Evolutionary conservation across 2,329 filamentous ascomycete genomes (phyloP).

Genomic region (Apiospora koreana): DNA sequence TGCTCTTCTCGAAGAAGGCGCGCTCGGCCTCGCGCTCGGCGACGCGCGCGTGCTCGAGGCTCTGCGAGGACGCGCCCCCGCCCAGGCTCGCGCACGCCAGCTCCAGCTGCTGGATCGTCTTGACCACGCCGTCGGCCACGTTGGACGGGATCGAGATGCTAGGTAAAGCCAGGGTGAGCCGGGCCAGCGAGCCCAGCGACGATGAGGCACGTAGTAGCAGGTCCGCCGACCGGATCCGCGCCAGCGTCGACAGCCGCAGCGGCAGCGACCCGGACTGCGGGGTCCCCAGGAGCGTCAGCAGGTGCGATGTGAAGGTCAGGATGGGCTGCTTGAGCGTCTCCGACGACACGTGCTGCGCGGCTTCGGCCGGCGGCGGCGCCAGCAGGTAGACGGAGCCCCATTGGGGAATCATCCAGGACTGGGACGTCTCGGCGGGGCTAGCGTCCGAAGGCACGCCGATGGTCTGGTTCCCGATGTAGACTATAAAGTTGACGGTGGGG

Average conservation of each 20-base stretch:
- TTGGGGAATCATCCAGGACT: conserved; percentile 89
- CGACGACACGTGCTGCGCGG: conserved; percentile 58
- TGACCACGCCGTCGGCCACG: conserved; percentile 83
- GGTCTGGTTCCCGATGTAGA: conserved; percentile 82
- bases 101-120: conserved; percentile 76
- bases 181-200: conserved; percentile 88
- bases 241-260: conserved; percentile 79
- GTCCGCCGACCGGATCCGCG: conserved; percentile 82
- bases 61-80: conserved; percentile 45
- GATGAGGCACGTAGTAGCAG: conserved; percentile 88
- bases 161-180: conserved; percentile 78
- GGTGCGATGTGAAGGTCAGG: conserved; percentile 86
- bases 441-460: conserved; percentile 52
- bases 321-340: conserved; percentile 76
- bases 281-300: conserved; percentile 84
- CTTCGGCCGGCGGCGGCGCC: conserved; percentile 37
- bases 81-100: conserved; percentile 74
- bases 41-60: conserved; percentile 77
- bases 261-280: conserved; percentile 82
- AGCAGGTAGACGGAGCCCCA: conserved; percentile 79
- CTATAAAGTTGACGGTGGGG: conserved; percentile 93
- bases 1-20: conserved; percentile 97
- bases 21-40: conserved; percentile 89
- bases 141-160: conserved; percentile 88
- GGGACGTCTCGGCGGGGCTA: conserved; percentile 46